Evolutionary conservation across 306 rosid species (phyloP), one percentile per base, ranked within the genome.

Genomic region (Pachyrhizus erosus): DNA sequence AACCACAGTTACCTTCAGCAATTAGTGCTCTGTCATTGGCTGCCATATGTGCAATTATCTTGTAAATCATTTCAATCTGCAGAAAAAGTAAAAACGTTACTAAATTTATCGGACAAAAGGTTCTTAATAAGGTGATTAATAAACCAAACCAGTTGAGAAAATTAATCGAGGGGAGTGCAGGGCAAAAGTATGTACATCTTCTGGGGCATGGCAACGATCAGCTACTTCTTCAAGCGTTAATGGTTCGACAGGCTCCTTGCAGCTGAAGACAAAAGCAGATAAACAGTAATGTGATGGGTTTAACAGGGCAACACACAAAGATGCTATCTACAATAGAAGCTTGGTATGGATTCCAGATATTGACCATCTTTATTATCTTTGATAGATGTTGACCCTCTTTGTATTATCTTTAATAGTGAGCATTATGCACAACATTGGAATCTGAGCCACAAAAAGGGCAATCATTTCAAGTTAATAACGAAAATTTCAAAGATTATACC

Each of bases 1-100:
- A 94, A 23, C 98, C 97, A 27, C 98, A 92, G 73, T 51, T 86
- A 78, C 98, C 98, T 89, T 94, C 97, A 7, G 98, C 97, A 70
- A 94, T 89, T 18, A 94, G 74, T 62, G 94, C 97, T 91, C 98
- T 94, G 76, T 94, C 98, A 9, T 92, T 94, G 78, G 94, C 94
- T 11, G 97, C 93, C 91, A 94, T 92, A 78, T 94, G 98, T 75
- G 93, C 98, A 20, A 94, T 77, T 20, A 94, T 89, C 89, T 92
- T 94, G 88, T 87, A 85, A 55, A 92, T 92, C 92, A 92, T 90
- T 88, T 94, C 98, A 21, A 92, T 94, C 97, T 92, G 92, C 73
- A 66, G 23, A 21, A 27, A 3, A 31, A 9, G 9, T 48, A 39
- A 34, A 79, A 15, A 62, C 60, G 52, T 43, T 55, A 67, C 13